A percentile compares a stretch with the other conserved stretches of the same genome.
phyloP scores from a whole-genome alignment of 169 alveolate species.

The Plasmodium gallinaceum region DNA sequence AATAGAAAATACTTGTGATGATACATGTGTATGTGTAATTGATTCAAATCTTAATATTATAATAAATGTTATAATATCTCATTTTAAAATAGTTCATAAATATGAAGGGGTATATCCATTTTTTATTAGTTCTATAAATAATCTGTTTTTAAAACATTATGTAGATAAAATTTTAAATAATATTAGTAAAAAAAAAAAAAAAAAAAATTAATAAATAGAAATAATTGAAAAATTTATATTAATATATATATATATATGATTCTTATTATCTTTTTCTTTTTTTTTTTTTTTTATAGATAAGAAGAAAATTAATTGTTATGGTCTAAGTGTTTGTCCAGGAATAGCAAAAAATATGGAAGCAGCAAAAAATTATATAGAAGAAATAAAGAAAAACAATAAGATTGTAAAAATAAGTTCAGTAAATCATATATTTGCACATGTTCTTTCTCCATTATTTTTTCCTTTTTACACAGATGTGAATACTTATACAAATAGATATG shows the following conservation, averaged over 20 bases:
- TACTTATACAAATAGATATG: conserved; percentile 49
- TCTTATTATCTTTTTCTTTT: neutral
- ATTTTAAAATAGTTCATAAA: conserved; percentile 62
- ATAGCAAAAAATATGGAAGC: conserved; percentile 65
- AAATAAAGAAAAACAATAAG: conserved; percentile 18
- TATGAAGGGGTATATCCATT: conserved; percentile 73
- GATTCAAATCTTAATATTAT: conserved; percentile 55
- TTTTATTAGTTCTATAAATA: conserved; percentile 60
- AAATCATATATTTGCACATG: conserved; percentile 70
- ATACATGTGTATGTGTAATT: conserved; percentile 59
- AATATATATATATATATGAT: conserved; percentile 5
- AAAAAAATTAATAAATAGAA: neutral
- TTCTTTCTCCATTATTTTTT: conserved; percentile 67
- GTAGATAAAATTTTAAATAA: conserved; percentile 39
- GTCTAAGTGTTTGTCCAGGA: conserved; percentile 69
- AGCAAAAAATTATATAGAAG: conserved; percentile 70
- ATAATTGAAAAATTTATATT: neutral
- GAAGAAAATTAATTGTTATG: conserved; percentile 28
- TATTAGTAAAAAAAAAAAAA: conserved; percentile 34
- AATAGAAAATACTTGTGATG: conserved; percentile 75
- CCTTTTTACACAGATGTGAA: conserved; percentile 35
- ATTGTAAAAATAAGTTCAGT: conserved; percentile 46
- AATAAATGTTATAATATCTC: conserved; percentile 59
- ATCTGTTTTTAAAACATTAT: conserved; percentile 45
- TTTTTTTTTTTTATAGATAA: conserved; percentile 16